A percentile compares a stretch with the other conserved stretches of the same genome.
These are phyloP conservation scores for Scleromitrula shiraiana DNA, from an alignment of 2,329 filamentous ascomycete species.

Conservation along the genomic window DNA sequence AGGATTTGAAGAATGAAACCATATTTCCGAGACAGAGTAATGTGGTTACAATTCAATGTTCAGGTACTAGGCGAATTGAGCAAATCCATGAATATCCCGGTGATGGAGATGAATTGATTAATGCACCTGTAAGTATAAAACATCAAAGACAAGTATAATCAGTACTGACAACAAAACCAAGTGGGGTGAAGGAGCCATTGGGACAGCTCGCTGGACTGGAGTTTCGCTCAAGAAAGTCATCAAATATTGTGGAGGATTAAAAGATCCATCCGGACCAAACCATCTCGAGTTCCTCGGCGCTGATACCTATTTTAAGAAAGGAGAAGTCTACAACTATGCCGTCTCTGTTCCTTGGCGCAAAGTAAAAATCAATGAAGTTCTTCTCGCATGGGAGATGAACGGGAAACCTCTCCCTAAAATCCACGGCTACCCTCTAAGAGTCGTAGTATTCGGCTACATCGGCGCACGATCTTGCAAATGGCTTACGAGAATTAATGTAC, in stretches of 20 bases:
- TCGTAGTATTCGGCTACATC: slow-evolving; percentile 56
- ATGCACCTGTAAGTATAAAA: slow-evolving; percentile 28
- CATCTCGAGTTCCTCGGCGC: slow-evolving; percentile 63
- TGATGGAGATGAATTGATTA: slow-evolving; percentile 54
- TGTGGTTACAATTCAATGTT: slow-evolving; percentile 57
- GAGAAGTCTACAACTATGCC: slow-evolving; percentile 55
- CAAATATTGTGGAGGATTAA: slow-evolving; percentile 58
- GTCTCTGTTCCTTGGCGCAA: slow-evolving; percentile 61
- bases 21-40: slow-evolving; percentile 31
- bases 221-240: slow-evolving; percentile 62
- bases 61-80: slow-evolving; percentile 60
- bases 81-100: slow-evolving; percentile 59
- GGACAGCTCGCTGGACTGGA: slow-evolving; percentile 55
- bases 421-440: slow-evolving; percentile 57
- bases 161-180: slow-evolving; percentile 22
- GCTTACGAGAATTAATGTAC: slow-evolving; percentile 56
- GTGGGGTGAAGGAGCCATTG: slow-evolving; percentile 62
- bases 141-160: too few relatives aligned
- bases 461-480: slow-evolving; percentile 63
- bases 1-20: slow-evolving; percentile 17
- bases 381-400: slow-evolving; percentile 63
- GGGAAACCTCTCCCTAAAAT: slow-evolving; percentile 52
- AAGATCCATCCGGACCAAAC: slow-evolving; percentile 37
- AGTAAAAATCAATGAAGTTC: slow-evolving; percentile 57
- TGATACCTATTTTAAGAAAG: slow-evolving; percentile 65